phyloP scores from a whole-genome alignment of 306 rosid species.

The Delonix regia region DNA sequence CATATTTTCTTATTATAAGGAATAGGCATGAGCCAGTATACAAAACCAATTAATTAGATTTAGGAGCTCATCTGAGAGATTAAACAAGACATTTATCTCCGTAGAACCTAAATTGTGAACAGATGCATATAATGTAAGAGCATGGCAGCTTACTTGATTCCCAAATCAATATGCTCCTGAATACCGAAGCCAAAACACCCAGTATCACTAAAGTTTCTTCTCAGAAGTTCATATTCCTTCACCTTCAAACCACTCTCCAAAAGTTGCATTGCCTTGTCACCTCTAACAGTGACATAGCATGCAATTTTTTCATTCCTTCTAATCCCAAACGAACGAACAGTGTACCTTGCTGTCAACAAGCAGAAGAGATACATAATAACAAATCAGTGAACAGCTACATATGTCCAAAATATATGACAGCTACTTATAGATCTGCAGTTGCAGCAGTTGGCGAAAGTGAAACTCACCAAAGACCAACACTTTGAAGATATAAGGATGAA shows the following conservation, averaged over 20 bases:
- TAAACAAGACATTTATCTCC: background rate
- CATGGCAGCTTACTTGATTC: conserved; percentile 64
- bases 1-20: background rate
- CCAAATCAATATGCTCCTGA: conserved; percentile 87
- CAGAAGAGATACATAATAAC: background rate
- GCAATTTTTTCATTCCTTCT: conserved; percentile 89
- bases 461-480: background rate
- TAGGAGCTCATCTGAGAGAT: background rate
- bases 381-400: background rate
- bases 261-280: conserved; percentile 88
- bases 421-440: background rate
- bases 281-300: conserved; percentile 83
- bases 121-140: background rate
- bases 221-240: conserved; percentile 73
- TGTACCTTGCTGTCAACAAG: conserved; percentile 65
- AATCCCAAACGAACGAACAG: conserved; percentile 77
- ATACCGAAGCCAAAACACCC: conserved; percentile 94
- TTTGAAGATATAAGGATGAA: background rate
- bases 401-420: background rate
- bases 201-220: conserved; percentile 83
- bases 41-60: background rate
- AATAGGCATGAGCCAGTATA: background rate
- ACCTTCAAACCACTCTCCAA: conserved; percentile 90
- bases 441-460: background rate
- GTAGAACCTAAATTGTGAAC: background rate